These are phyloP conservation scores for Penicillium sp. DNA, from an alignment of 2,329 filamentous ascomycete genomes.

Conservation along the genomic window DNA sequence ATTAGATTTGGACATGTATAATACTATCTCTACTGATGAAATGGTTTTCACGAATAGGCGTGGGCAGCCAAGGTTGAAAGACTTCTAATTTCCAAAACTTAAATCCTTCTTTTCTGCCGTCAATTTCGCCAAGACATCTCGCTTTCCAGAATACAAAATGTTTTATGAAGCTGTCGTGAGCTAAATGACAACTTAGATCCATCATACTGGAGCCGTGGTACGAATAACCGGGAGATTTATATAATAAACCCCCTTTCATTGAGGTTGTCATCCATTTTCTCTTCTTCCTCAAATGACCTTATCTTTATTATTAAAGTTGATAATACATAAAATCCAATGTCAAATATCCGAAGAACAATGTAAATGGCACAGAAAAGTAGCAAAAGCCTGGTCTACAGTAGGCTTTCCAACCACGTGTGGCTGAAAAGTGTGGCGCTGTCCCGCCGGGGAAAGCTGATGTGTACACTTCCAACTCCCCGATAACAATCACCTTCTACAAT, in stretches of 20 bases:
- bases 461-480: constrained; percentile 30
- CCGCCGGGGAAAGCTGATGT: constrained; percentile 33
- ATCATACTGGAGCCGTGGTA: neutral
- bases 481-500: constrained; percentile 17
- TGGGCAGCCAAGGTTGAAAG: neutral
- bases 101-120: too few species aligned
- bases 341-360: neutral
- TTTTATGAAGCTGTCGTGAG: too few species aligned
- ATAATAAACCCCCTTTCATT: neutral
- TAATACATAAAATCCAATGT: neutral
- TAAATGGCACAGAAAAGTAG: neutral
- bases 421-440: constrained; percentile 30
- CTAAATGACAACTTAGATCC: too few species aligned
- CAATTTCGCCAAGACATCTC: too few species aligned
- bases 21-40: neutral
- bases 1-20: neutral
- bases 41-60: neutral
- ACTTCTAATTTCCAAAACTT: neutral
- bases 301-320: neutral
- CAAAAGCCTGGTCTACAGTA: neutral
- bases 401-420: constrained; percentile 18
- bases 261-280: neutral
- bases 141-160: too few species aligned
- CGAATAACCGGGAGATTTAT: neutral
- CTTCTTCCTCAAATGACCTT: neutral